Evolutionary conservation across 495 filamentous ascomycete species (phyloP).

Genomic region (Glutinoglossum americanum): DNA sequence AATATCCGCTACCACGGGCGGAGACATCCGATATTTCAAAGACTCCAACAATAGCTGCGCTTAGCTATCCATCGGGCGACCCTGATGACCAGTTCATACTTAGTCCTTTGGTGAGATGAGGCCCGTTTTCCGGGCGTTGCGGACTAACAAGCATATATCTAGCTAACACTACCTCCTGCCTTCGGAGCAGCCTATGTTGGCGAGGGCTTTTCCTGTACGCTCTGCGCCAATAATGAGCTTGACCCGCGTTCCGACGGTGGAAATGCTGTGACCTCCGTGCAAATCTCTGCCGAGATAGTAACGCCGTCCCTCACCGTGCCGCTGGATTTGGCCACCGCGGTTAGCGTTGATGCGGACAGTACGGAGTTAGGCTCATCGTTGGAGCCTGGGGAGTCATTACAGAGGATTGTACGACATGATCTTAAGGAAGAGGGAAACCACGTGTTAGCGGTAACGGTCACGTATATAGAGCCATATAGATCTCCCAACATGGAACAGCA

Average conservation of each 20-base stretch:
- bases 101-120: constrained; percentile 29
- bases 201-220: constrained; percentile 81
- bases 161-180: constrained; percentile 75
- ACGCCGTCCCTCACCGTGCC: constrained; percentile 45
- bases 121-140: neutral
- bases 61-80: constrained; percentile 29
- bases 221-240: constrained; percentile 84
- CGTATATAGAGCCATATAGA: constrained; percentile 44
- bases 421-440: constrained; percentile 88
- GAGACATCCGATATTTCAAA: constrained; percentile 18
- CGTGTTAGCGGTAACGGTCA: constrained; percentile 82
- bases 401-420: constrained; percentile 68
- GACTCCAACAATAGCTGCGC: constrained; percentile 28
- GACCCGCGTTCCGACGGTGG: constrained; percentile 18
- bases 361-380: constrained; percentile 28
- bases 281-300: constrained; percentile 84
- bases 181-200: constrained; percentile 93
- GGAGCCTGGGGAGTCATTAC: constrained; percentile 44
- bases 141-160: neutral
- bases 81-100: constrained; percentile 33
- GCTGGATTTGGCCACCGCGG: constrained; percentile 26
- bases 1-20: constrained; percentile 29
- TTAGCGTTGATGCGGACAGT: constrained; percentile 5
- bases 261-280: constrained; percentile 44
- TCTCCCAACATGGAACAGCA: constrained; percentile 17